Percentiles rank a stretch among this genome's conserved stretches.
Conservation (phyloP, 2,329 filamentous ascomycete genomes). For the Aspergillus sergii region DNA sequence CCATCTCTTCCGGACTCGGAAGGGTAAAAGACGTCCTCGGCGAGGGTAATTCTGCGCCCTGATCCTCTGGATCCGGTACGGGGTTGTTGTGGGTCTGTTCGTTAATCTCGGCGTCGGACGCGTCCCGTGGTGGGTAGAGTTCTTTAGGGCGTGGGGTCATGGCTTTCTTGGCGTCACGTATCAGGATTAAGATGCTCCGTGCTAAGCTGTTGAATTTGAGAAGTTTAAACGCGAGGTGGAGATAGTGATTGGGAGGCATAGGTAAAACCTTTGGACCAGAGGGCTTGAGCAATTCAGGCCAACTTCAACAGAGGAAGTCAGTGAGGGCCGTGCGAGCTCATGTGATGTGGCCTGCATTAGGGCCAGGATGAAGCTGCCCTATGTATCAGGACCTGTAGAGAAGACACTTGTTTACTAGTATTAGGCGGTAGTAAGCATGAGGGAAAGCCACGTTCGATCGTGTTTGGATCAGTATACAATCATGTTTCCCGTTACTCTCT, state of each 20-base stretch:
- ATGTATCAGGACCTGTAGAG: no score
- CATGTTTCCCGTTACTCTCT: no score
- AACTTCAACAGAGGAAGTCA: not conserved
- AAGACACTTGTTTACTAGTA: no score
- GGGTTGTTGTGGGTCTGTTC: not conserved
- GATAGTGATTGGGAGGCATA: not conserved
- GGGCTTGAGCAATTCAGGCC: not conserved
- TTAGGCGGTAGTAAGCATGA: no score
- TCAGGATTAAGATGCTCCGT: not conserved
- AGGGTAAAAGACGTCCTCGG: not conserved
- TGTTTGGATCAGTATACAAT: no score
- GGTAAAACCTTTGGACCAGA: not conserved
- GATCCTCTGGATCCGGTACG: not conserved
- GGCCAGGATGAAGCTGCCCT: not conserved
- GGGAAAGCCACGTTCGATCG: rapidly evolving
- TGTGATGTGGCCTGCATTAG: not conserved
- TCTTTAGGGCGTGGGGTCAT: not conserved
- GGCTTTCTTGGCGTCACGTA: not conserved
- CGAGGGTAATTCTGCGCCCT: not conserved
- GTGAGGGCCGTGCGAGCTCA: not conserved
- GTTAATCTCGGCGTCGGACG: not conserved
- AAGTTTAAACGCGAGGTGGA: not conserved
- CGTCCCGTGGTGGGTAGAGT: not conserved
- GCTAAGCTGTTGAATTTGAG: not conserved
- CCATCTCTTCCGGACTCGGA: not conserved